phyloP scores from a whole-genome alignment of 179 eudicot genomes.

The Silene vulgaris region DNA sequence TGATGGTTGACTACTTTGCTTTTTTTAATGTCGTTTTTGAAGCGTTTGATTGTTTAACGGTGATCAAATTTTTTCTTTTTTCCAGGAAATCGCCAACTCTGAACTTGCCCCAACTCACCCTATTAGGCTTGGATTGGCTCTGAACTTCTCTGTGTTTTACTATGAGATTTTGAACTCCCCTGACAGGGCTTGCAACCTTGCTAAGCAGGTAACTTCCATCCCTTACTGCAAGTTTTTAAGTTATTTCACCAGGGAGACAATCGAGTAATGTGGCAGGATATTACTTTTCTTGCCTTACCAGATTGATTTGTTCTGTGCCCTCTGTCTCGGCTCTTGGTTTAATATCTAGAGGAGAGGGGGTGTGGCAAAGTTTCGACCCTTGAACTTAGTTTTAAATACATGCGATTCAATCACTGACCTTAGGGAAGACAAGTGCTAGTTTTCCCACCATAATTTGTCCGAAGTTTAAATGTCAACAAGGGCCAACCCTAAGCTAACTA shows the following conservation, averaged over 20 bases:
- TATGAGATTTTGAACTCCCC: conserved; percentile 53
- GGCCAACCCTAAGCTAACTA: neutral
- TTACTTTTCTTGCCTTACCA: neutral
- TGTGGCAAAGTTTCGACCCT: too few species aligned
- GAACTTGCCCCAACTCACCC: conserved; percentile 62
- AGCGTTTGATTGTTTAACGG: neutral
- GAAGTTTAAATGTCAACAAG: neutral
- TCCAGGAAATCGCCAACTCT: conserved; percentile 63
- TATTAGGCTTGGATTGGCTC: conserved; percentile 46
- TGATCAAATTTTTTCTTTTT: neutral
- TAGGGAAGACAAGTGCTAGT: neutral
- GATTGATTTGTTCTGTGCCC: too few species aligned
- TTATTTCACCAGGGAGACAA: neutral
- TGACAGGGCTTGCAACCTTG: conserved; percentile 46
- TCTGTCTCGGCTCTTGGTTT: too few species aligned
- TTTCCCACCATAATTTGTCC: neutral
- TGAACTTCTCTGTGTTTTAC: conserved; percentile 50
- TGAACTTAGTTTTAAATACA: too few species aligned
- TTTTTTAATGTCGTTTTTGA: too few species aligned
- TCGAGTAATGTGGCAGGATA: neutral
- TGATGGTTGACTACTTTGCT: neutral
- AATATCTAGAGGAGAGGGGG: too few species aligned
- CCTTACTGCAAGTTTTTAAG: neutral
- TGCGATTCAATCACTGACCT: neutral
- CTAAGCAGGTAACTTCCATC: conserved; percentile 38